Evolutionary conservation across 2,329 filamentous ascomycete genomes (phyloP), one percentile per base, ranked within the genome.

Genomic region (Arthrinium puccinioides): DNA sequence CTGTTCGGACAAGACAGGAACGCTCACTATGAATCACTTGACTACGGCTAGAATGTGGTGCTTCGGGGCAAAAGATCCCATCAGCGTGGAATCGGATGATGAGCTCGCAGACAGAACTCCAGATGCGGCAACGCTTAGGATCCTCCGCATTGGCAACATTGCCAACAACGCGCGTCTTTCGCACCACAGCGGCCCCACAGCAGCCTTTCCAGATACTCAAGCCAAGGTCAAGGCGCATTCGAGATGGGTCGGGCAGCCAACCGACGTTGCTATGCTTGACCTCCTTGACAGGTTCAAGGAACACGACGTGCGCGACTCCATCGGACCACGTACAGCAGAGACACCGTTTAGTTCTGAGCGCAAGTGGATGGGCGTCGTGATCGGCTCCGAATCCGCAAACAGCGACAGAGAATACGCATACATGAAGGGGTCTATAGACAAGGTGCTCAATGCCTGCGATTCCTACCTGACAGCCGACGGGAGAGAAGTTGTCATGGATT

Each of bases 291-390:
- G 79, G 18, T 92, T 94, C 55, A 84, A 84, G 42, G 90, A 96
- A 59, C 86, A 94, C 47, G 92, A 98, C 61, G 79, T 94, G 31
- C 82, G 94, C 43, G 84, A 92, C 32, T 82, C 85, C 9, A 78
- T 95, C 37, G 88, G 88, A n/a, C 73, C 76, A 21, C 84, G 90
- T 33, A 76, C 84, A 21, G 79, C 80, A 29, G 92, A 98, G 59
- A 89, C 87, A 0, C 89, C 92, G 0, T 98, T 98, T 61, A 97
- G 90, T 57, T 98, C 92, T 1, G 88, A 95, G 56, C 78, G 90
- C 40, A 98, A 98, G 62, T 98, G 90, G 90, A 98, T 98, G 94
- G 94, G 94, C 23, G 89, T 96, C 20, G 84, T 88, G 2, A 85
- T 96, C 48, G 79, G 79, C 29, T 67, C 70, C 16, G 71, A 77